Evolutionary conservation across 1,139 yeast species (phyloP).

Genomic region (Suhomyces maxii): DNA sequence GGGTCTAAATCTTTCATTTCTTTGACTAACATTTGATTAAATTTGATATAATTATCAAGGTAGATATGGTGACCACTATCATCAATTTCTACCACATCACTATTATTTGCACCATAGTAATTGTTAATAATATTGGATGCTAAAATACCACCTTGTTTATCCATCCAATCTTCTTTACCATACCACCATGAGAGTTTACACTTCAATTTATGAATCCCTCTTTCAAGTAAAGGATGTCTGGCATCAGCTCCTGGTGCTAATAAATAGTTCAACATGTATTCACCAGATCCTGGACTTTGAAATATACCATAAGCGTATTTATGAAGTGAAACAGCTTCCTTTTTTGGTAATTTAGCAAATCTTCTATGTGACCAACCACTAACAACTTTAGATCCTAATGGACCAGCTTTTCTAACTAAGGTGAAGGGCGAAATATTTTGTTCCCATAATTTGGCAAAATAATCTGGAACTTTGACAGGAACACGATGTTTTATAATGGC

Average conservation of each 20-base stretch:
- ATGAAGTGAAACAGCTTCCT: slow-evolving; percentile 51
- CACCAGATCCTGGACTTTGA: slow-evolving; percentile 73
- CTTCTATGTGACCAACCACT: slow-evolving; percentile 78
- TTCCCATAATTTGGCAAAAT: slow-evolving; percentile 71
- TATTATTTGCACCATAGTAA: slow-evolving; percentile 24
- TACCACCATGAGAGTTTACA: slow-evolving; percentile 68
- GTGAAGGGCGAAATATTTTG: slow-evolving; percentile 69
- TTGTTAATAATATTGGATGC: slow-evolving; percentile 39
- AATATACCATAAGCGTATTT: slow-evolving; percentile 69
- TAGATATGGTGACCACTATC: slow-evolving; percentile 73
- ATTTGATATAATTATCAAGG: slow-evolving; percentile 55
- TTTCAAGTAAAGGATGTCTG: slow-evolving; percentile 55
- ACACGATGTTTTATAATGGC: slow-evolving; percentile 54
- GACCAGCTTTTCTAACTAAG: slow-evolving; percentile 61
- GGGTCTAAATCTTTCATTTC: slow-evolving; percentile 37
- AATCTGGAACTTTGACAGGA: slow-evolving; percentile 52
- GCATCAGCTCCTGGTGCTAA: slow-evolving; percentile 79
- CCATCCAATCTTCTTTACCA: slow-evolving; percentile 83
- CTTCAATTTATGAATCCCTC: slow-evolving; percentile 46
- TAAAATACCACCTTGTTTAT: slow-evolving; percentile 52
- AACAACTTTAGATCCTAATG: slow-evolving; percentile 67
- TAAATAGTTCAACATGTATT: slow-evolving; percentile 67
- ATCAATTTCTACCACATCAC: slow-evolving; percentile 47
- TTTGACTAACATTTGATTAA: slow-evolving; percentile 48
- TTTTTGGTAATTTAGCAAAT: slow-evolving; percentile 49